These are phyloP conservation scores for Dryadomyces quercivorus DNA, from an alignment of 2,329 filamentous ascomycete species.

Conservation along the genomic window DNA sequence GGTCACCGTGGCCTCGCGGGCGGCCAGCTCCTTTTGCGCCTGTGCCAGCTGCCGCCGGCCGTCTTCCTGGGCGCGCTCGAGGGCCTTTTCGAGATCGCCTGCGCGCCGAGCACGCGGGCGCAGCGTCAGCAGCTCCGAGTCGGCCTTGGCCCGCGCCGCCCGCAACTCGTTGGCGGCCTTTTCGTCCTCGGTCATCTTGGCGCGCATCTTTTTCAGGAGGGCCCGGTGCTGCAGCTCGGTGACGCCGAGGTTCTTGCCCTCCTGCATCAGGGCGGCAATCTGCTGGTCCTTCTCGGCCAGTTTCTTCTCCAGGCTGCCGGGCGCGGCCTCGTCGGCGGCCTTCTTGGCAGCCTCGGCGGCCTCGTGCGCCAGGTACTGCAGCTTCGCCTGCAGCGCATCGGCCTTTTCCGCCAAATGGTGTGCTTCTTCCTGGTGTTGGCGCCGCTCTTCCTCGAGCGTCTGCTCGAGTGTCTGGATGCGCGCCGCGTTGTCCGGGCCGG, in stretches of 20 bases:
- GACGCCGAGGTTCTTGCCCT: slow-evolving; percentile 79
- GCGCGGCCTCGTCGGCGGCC: slow-evolving; percentile 46
- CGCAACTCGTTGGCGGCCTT: slow-evolving; percentile 49
- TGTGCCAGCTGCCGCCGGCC: slow-evolving; percentile 13
- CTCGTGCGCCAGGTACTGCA: slow-evolving; percentile 77
- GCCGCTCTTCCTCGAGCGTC: slow-evolving; percentile 25
- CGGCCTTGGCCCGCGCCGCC: slow-evolving; percentile 45
- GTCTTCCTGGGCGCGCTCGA: slow-evolving; percentile 44
- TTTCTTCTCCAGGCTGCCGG: slow-evolving; percentile 61
- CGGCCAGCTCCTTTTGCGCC: slow-evolving; percentile 41
- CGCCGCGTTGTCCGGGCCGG: slow-evolving; percentile 16
- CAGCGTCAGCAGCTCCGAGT: slow-evolving; percentile 34
- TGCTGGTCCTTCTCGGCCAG: slow-evolving; percentile 82
- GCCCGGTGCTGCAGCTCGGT: slow-evolving; percentile 75
- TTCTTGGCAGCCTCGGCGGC: slow-evolving; percentile 64
- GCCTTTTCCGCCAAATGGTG: slow-evolving; percentile 78
- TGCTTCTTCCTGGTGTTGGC: slow-evolving; percentile 66
- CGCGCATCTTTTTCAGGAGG: slow-evolving; percentile 69
- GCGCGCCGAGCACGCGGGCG: slow-evolving; percentile 35
- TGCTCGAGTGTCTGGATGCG: slow-evolving; percentile 25
- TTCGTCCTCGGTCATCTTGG: slow-evolving; percentile 53
- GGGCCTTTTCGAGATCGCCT: slow-evolving; percentile 42
- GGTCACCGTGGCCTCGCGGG: slow-evolving; percentile 51
- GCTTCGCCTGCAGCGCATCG: slow-evolving; percentile 80
- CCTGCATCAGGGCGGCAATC: slow-evolving; percentile 80